phyloP scores from a whole-genome alignment of 192 early-diverging fungal species.

The Thamnidium elegans region DNA sequence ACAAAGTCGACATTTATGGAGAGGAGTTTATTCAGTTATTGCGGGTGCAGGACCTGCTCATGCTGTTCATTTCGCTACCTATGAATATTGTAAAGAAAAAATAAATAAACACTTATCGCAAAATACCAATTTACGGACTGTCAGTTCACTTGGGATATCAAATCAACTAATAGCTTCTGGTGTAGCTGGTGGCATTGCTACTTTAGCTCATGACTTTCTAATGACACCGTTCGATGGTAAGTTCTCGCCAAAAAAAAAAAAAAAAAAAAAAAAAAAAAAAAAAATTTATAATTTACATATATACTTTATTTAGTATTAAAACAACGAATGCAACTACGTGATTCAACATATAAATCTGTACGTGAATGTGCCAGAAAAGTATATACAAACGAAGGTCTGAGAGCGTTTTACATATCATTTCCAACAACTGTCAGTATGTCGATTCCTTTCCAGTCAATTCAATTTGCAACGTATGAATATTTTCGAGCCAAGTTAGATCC shows the following conservation, averaged over 20 bases:
- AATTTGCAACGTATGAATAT: slow-evolving; percentile 91
- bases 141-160: slow-evolving; percentile 19
- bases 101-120: slow-evolving; percentile 35
- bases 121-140: slow-evolving; percentile 36
- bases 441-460: slow-evolving; percentile 93
- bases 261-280: not conserved
- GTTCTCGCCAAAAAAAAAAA: no score
- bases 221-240: slow-evolving; percentile 96
- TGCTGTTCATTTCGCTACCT: slow-evolving; percentile 91
- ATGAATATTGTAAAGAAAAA: slow-evolving; percentile 84
- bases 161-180: slow-evolving; percentile 61
- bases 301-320: slow-evolving; percentile 66
- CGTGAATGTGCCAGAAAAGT: slow-evolving; percentile 69
- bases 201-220: slow-evolving; percentile 81
- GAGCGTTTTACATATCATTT: slow-evolving; percentile 93
- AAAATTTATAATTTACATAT: no score
- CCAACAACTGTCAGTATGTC: slow-evolving; percentile 95
- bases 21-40: slow-evolving; percentile 89
- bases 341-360: slow-evolving; percentile 67
- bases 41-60: slow-evolving; percentile 93
- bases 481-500: slow-evolving; percentile 81
- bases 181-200: slow-evolving; percentile 85
- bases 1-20: slow-evolving; percentile 68
- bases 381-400: slow-evolving; percentile 71
- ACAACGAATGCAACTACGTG: slow-evolving; percentile 92